Evolutionary conservation across 2,329 filamentous ascomycete genomes (phyloP).

Genomic region (Verticillium tricorpus): DNA sequence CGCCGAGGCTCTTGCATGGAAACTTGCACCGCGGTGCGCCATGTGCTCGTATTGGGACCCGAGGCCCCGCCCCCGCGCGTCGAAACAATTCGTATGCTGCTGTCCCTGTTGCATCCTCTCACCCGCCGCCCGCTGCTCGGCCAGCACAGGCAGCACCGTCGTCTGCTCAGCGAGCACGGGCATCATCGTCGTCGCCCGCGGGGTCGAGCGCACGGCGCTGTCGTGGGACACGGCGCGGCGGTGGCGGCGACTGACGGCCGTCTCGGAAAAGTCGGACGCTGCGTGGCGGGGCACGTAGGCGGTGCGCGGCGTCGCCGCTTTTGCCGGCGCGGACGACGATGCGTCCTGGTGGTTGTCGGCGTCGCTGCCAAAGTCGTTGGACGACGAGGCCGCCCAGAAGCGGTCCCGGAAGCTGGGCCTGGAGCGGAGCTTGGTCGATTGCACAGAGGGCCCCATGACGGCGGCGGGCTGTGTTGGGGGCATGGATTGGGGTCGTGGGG

Average conservation of each 20-base stretch:
- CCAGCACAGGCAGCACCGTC: neutral
- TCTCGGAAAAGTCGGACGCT: constrained; percentile 23
- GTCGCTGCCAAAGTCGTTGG: constrained; percentile 10
- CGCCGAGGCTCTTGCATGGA: neutral
- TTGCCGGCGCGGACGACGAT: neutral
- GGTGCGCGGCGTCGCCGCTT: constrained; percentile 1
- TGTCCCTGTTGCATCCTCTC: neutral
- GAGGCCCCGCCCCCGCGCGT: neutral
- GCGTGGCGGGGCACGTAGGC: constrained; percentile 23
- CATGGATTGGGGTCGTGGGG: neutral
- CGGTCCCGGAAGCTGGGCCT: constrained; percentile 11
- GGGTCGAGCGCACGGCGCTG: neutral
- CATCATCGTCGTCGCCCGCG: neutral
- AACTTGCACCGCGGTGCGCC: neutral
- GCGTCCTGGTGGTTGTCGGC: neutral
- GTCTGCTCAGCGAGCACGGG: neutral
- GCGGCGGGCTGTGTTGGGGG: neutral
- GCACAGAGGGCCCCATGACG: neutral
- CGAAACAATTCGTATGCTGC: neutral
- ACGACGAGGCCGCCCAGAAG: constrained; percentile 11
- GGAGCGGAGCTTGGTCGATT: constrained; percentile 4
- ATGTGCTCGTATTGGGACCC: neutral
- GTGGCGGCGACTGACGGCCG: constrained; percentile 13
- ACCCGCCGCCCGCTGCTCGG: neutral
- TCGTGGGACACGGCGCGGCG: constrained; percentile 1